Base-by-base conservation (phyloP, 176 grass and related monocot genomes). In the Zoysia pacifica region DNA sequence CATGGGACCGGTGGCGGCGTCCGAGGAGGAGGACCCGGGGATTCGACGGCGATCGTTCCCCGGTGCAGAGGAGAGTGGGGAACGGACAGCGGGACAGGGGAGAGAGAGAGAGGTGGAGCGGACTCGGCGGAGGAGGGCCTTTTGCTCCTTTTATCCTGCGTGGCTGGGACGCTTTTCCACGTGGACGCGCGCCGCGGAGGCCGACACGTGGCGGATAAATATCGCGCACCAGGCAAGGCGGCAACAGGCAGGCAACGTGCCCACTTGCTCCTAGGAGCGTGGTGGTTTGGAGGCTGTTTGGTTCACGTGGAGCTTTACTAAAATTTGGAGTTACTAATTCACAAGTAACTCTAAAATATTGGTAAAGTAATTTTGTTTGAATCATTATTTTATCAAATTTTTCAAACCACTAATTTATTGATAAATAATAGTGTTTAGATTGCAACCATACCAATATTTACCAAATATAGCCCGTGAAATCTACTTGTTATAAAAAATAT, bases 131-230 rank as follows among this genome's bases (percentile, higher is more conserved):
- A 38, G 48, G 16, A n/a, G 20, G 62, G 51, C 54, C 66, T 9
- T 0, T 2, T 45, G 44, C 76, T 9, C 75, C 72, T 76, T 82
- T 82, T 87, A 48, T 65, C 85, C 73, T 18, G 73, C 79, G 85
- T 87, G 85, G 79, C 85, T 82, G 0, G 58, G 18, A 13, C 48
- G 65, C 85, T 87, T 87, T 87, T 87, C 79, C 85, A 87, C 79
- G 85, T 87, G 78, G 69, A 40, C 62, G 48, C 1, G 13, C 62
- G 5, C 3, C 5, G 36, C 36, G 1, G 9, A 2, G 50, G 5
- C 0, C 8, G 84, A 75, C 70, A 51, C 77, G 63, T 81, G 73
- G 73, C 65, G 53, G 46, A 64, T 69, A 75, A 75, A 78, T 78
- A 66, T 61, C 58, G 58, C 53, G 53, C 16, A 56, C 53, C 53